These are phyloP conservation scores for Acanthamoeba triangularis DNA, from an alignment of 208 protist species.

Conservation along the genomic window DNA sequence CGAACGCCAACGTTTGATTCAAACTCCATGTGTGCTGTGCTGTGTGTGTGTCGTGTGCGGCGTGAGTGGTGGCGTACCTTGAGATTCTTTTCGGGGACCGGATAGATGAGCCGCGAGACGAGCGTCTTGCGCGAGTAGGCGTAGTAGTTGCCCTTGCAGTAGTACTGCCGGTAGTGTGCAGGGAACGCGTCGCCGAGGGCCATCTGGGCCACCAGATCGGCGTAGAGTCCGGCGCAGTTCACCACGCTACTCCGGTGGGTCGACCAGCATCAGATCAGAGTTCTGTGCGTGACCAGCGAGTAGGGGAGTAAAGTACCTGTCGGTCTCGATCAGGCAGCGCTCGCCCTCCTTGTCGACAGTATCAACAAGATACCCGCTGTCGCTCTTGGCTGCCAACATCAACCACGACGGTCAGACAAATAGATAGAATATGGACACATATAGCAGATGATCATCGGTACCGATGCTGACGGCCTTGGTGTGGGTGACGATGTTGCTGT, in stretches of 20 bases:
- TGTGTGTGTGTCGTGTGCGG: background rate
- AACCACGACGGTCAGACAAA: too few species aligned
- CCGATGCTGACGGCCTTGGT: conserved; percentile 4
- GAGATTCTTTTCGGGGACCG: conserved; percentile 25
- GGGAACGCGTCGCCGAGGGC: background rate
- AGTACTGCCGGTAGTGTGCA: background rate
- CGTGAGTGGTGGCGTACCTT: background rate
- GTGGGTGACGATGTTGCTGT: conserved; percentile 47
- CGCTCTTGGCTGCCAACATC: background rate
- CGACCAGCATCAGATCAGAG: too few species aligned
- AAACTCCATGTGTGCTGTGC: background rate
- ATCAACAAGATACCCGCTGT: background rate
- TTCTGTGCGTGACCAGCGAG: background rate
- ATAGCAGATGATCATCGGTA: background rate
- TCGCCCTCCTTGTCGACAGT: background rate
- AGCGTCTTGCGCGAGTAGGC: conserved; percentile 6
- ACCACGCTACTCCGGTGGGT: background rate
- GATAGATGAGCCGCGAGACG: conserved; percentile 5
- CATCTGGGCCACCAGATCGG: conserved; percentile 26
- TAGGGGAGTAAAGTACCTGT: background rate
- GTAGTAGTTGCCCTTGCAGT: conserved; percentile 45
- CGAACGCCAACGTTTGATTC: accelerated
- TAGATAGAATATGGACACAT: background rate
- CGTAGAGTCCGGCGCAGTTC: conserved; percentile 2
- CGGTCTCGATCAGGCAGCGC: background rate